Evolutionary conservation across 169 alveolate species (phyloP), one percentile per base, ranked within the genome.

Genomic region (Neospora caninum): DNA sequence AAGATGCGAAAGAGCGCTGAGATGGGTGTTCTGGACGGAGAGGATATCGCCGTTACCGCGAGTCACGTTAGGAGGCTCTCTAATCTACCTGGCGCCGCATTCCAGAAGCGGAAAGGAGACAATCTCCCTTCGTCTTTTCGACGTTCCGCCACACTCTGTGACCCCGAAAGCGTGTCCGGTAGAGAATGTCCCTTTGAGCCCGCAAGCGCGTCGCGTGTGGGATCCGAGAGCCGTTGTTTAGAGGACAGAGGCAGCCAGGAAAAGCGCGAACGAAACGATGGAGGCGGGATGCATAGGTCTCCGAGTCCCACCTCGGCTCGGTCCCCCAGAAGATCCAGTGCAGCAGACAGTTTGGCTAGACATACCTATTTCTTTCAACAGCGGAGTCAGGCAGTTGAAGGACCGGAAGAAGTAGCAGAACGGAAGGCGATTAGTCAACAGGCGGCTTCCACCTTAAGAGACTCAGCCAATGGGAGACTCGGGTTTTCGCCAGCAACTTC

Each of bases 1-100:
- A 78, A 78, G 20, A 78, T 78, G 86, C 39, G 86, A n/a, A 78
- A n/a, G 45, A 78, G 49, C 10, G 86, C 86, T 38, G 49, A 78
- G n/a, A 1, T 29, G n/a, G 73, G 58, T 13, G 58, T 49, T 13
- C 58, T 49, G 58, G 13, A 7, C 58, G 58, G 58, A 49, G 58
- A 49, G 4, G 58, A 13, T 13, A 49, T 49, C 13, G 58, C 22
- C 13, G 58, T 49, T n/a, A n/a, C n/a, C 58, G 58, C 13, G 58
- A 49, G 58, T 13, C 58, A 49, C 58, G 13, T 49, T 4, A 49
- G 13, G 58, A 4, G 58, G 13, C 58, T 7, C 58, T 49, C 58
- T 49, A 13, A 49, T 49, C 22, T 13, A 4, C 13, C 13, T 49
- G 58, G 58, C 58, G 58, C 58, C 58, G 58, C 58, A 49, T 49